Evolutionary conservation across 148 eudicot species (phyloP).

Genomic region (Cornus controversa): DNA sequence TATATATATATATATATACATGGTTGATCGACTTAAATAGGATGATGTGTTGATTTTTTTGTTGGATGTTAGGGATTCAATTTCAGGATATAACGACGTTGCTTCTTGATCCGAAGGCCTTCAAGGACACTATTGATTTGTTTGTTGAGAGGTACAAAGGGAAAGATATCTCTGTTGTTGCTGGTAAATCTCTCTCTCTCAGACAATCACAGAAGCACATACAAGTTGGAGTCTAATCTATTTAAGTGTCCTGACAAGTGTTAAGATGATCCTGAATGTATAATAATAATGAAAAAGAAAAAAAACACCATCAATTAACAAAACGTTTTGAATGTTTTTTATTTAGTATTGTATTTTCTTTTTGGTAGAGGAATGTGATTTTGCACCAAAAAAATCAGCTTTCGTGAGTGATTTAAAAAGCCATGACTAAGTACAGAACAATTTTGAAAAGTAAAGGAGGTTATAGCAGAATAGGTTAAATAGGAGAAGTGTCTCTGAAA

Average conservation of each 20-base stretch:
- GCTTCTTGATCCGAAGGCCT: slow-evolving; percentile 87
- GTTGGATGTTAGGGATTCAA: slow-evolving; percentile 47
- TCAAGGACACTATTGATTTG: slow-evolving; percentile 90
- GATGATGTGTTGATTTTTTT: neutral
- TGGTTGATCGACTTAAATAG: too few relatives aligned
- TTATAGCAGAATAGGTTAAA: neutral
- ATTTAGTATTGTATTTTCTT: too few relatives aligned
- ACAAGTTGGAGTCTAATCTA: too few relatives aligned
- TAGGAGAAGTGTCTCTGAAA: neutral
- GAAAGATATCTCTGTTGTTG: slow-evolving; percentile 73
- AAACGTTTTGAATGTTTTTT: neutral
- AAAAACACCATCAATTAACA: neutral
- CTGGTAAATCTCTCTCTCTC: slow-evolving; percentile 42
- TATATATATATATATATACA: neutral
- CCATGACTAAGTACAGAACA: too few relatives aligned
- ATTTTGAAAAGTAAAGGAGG: neutral
- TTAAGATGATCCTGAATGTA: too few relatives aligned
- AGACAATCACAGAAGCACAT: too few relatives aligned
- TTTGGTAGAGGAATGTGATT: too few relatives aligned
- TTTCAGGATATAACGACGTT: slow-evolving; percentile 97
- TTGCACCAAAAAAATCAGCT: too few relatives aligned
- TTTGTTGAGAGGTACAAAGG: slow-evolving; percentile 91
- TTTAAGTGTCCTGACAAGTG: too few relatives aligned
- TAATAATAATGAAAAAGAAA: too few relatives aligned
- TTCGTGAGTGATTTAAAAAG: too few relatives aligned